A percentile compares a stretch with the other conserved stretches of the same genome.
phyloP scores from a whole-genome alignment of 306 rosid species.

The Gynostemma pentaphyllum region DNA sequence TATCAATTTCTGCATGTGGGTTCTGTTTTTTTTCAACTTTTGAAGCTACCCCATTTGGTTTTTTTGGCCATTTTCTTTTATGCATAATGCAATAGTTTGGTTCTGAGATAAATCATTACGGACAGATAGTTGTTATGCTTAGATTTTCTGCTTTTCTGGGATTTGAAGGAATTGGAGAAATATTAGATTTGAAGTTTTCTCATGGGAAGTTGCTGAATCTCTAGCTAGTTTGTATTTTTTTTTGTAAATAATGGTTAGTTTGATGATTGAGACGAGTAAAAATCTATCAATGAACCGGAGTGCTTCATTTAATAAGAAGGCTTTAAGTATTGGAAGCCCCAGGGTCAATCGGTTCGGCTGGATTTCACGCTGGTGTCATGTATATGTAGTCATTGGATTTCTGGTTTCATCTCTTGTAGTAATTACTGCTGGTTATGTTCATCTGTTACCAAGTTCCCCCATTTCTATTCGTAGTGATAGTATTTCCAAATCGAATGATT shows the following conservation, averaged over 20 bases:
- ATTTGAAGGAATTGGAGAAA: not conserved
- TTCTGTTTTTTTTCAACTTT: not conserved
- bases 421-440: slow-evolving; percentile 44
- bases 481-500: slow-evolving; percentile 17
- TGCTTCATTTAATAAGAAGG: slow-evolving; percentile 30
- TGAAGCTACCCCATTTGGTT: not conserved
- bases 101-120: not conserved
- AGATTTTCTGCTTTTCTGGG: not conserved
- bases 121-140: not conserved
- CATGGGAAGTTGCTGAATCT: not conserved
- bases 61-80: not conserved
- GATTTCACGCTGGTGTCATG: slow-evolving; percentile 37
- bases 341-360: slow-evolving; percentile 29
- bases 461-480: slow-evolving; percentile 25
- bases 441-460: slow-evolving; percentile 46
- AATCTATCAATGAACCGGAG: slow-evolving; percentile 24
- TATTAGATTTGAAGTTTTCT: slow-evolving; percentile 5
- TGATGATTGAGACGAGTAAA: slow-evolving; percentile 28
- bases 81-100: not conserved
- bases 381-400: slow-evolving; percentile 36
- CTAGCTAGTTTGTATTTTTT: not conserved
- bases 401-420: slow-evolving; percentile 49
- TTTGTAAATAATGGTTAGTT: not conserved
- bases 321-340: slow-evolving; percentile 32
- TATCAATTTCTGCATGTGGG: not conserved